Percentiles rank a stretch among this genome's conserved stretches.
These are phyloP conservation scores for Petasospora fabianii DNA, from an alignment of 1,139 yeast species.

Conservation along the genomic window DNA sequence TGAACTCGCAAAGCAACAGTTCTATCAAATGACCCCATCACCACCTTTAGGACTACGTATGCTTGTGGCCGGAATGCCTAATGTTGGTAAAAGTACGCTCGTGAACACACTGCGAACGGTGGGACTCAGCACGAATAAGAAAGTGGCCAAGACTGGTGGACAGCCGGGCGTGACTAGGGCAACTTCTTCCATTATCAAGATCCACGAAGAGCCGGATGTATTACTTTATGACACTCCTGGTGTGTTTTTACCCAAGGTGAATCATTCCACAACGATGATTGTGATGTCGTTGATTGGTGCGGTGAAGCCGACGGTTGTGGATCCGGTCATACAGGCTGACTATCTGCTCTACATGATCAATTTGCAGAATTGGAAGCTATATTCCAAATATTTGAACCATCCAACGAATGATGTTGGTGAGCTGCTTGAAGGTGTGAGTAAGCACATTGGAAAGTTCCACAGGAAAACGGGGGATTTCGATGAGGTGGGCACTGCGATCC, in stretches of 20 bases:
- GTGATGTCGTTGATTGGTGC: conserved; percentile 74
- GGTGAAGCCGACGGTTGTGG: conserved; percentile 66
- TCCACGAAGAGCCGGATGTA: conserved; percentile 61
- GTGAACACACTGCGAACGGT: conserved; percentile 68
- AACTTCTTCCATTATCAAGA: conserved; percentile 71
- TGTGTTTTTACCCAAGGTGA: conserved; percentile 75
- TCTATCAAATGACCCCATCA: conserved; percentile 42
- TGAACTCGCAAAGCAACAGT: conserved; percentile 43
- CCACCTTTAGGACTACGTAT: conserved; percentile 77
- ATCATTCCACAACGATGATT: conserved; percentile 67
- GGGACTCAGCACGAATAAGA: conserved; percentile 34
- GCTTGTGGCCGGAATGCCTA: conserved; percentile 91
- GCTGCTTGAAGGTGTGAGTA: conserved; percentile 54
- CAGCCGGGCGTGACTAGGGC: conserved; percentile 88
- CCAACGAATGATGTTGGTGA: conserved; percentile 77
- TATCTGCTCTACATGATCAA: conserved; percentile 74
- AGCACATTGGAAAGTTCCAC: conserved; percentile 25
- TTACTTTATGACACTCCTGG: conserved; percentile 91
- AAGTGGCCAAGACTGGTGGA: conserved; percentile 84
- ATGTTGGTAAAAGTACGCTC: conserved; percentile 94
- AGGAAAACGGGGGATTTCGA: conserved; percentile 35
- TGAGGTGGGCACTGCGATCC: conserved; percentile 61
- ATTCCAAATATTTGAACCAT: conserved; percentile 40
- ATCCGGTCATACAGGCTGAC: conserved; percentile 85
- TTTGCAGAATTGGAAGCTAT: conserved; percentile 43